Evolutionary conservation across 2,329 filamentous ascomycete species (phyloP).

Genomic region (Fusarium graminum): DNA sequence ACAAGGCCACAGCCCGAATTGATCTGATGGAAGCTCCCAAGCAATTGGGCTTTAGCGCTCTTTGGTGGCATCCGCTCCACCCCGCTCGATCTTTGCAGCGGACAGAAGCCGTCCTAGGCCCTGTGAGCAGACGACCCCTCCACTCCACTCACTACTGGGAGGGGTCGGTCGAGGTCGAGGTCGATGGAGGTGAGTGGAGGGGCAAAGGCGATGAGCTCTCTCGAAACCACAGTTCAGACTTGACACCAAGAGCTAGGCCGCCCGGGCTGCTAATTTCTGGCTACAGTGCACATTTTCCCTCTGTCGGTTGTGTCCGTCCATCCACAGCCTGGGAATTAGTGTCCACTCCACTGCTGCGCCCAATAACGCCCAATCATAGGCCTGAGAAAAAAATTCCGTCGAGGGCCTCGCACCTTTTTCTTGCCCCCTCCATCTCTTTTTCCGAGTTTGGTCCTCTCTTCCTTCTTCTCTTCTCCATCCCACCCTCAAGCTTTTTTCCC

Average conservation of each 20-base stretch:
- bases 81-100: conserved; percentile 33
- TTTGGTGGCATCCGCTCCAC: conserved; percentile 34
- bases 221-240: conserved; percentile 18
- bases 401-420: conserved; percentile 53
- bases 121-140: conserved; percentile 39
- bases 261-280: conserved; percentile 31
- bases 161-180: conserved; percentile 17
- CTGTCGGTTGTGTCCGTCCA: conserved; percentile 46
- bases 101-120: conserved; percentile 34
- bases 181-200: conserved; percentile 29
- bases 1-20: conserved; percentile 19
- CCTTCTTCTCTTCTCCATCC: conserved; percentile 51
- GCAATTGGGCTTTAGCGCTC: conserved; percentile 13
- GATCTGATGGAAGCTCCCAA: conserved; percentile 21
- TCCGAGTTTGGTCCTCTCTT: conserved; percentile 48
- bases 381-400: conserved; percentile 56
- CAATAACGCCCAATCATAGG: conserved; percentile 55
- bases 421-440: conserved; percentile 51
- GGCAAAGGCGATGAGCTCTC: conserved; percentile 24
- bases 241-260: conserved; percentile 11
- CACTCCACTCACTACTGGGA: conserved; percentile 10
- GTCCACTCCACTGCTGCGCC: conserved; percentile 50
- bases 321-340: conserved; percentile 36
- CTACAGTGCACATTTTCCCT: conserved; percentile 6
- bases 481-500: conserved; percentile 49